These are phyloP conservation scores for Aphanomyces stellatus DNA, from an alignment of 352 stramenopile species.

Conservation along the genomic window DNA sequence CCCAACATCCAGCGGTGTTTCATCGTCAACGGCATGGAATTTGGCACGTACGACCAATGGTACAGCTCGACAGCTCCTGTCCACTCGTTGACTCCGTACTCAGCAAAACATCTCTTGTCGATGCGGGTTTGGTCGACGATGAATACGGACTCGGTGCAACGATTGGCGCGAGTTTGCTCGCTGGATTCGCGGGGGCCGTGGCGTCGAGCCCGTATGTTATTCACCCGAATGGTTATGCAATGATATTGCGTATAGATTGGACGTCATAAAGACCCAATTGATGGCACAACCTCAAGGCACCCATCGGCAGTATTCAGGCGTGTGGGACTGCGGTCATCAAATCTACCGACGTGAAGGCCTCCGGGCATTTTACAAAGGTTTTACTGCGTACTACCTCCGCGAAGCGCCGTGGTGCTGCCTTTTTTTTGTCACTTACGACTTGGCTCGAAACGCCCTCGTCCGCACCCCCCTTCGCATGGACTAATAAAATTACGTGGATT, in stretches of 20 bases:
- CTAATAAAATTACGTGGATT: not conserved
- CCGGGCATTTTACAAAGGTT: constrained; percentile 76
- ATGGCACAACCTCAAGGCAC: constrained; percentile 72
- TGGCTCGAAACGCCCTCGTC: constrained; percentile 42
- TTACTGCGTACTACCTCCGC: constrained; percentile 82
- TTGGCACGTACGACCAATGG: constrained; percentile 79
- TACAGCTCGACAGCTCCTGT: not conserved
- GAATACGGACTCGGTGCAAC: constrained; percentile 52
- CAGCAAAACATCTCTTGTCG: constrained; percentile 65
- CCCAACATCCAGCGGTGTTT: constrained; percentile 83
- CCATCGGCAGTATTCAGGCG: constrained; percentile 43
- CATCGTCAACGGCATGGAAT: constrained; percentile 77
- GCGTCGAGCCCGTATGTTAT: constrained; percentile 64
- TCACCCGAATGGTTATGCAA: no score
- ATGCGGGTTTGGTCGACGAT: constrained; percentile 47
- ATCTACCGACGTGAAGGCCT: constrained; percentile 60
- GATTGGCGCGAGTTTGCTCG: constrained; percentile 62
- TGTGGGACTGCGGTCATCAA: constrained; percentile 58
- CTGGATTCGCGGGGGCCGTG: constrained; percentile 60
- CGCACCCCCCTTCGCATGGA: not conserved
- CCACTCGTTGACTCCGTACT: constrained; percentile 18
- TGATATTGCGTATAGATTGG: constrained; percentile 46
- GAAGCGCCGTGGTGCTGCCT: constrained; percentile 81
- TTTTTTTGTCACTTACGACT: constrained; percentile 84
- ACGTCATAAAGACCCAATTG: constrained; percentile 77